Evolutionary conservation across 1,139 yeast species (phyloP).

Genomic region (Blastobotrys raffinosifermentans): DNA sequence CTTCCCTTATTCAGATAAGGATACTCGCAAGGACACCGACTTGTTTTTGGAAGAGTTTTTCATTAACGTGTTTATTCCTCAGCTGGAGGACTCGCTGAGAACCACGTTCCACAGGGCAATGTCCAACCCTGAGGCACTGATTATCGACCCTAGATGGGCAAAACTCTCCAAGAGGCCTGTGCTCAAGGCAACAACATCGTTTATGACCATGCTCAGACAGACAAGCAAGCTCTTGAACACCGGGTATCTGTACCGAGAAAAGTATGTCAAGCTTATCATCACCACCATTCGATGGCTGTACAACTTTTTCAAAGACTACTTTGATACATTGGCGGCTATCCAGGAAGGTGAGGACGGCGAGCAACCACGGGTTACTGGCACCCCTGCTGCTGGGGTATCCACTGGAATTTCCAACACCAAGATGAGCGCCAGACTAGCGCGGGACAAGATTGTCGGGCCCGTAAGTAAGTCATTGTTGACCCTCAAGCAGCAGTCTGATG

Average conservation of each 20-base stretch:
- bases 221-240: conserved; percentile 32
- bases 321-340: conserved; percentile 15
- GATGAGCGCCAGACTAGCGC: conserved; percentile 14
- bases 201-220: conserved; percentile 26
- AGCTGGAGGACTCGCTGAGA: conserved; percentile 52
- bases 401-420: conserved; percentile 7
- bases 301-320: conserved; percentile 16
- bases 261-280: conserved; percentile 31
- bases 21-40: conserved; percentile 22
- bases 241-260: conserved; percentile 31
- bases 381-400: conserved; percentile 6
- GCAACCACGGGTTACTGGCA: too few species aligned
- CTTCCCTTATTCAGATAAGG: conserved; percentile 27
- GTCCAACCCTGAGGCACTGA: conserved; percentile 21
- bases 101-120: conserved; percentile 33
- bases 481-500: not conserved
- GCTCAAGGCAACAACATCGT: conserved; percentile 24
- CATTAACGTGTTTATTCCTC: conserved; percentile 57
- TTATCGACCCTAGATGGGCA: conserved; percentile 27
- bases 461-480: conserved; percentile 6
- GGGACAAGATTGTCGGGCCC: conserved; percentile 10
- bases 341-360: conserved; percentile 17
- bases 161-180: conserved; percentile 32
- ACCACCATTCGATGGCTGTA: conserved; percentile 23
- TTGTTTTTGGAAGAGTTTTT: conserved; percentile 60